Base-by-base conservation (phyloP, 306 rosid species). In the Hippophae rhamnoides region DNA sequence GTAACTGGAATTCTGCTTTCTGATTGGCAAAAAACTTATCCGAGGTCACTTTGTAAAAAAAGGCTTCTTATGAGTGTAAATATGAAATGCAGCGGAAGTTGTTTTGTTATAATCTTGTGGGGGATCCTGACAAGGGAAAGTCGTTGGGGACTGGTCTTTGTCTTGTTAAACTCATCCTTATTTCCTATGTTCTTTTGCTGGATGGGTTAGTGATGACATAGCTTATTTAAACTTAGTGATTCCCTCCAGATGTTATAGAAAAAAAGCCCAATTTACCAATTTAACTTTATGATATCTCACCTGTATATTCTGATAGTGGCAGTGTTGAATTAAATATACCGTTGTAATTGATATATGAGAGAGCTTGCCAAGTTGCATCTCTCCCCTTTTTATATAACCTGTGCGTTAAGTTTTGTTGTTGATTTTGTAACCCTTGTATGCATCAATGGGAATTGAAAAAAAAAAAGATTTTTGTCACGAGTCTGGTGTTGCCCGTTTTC, bases 271-370 rank as follows among this genome's bases (percentile, higher is more conserved):
- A 18, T 18, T 18, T 74, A 31, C 79, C 86, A 75, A 69, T 31
- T 82, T 85, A 68, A 81, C 81, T 53, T 75, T 75, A 72, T 64
- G 56, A 72, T 76, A 69, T 78, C 86, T 85, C 94, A 78, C 90
- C 88, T 85, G 94, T 85, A 85, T 81, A 74, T 73, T 70, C 68
- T 72, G 70, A 77, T 78, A 65, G 77, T 72, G 38, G 5, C 62
- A 53, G 68, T 76, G 76, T 74, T 52, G 75, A 60, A 67, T 71
- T 73, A 31, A 31, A 2, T 31, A 76, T 74, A 84, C 74, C 67
- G 74, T 70, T 63, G 76, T 69, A 70, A 81, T 71, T 71, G 75
- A 31, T 31, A 57, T 54, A 47, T 72, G 73, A 72, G 73, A 72
- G 49, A 72, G 57, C 63, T 72, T 69, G 65, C 62, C 5, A 31